Percentiles rank a stretch among this genome's conserved stretches.
These are phyloP conservation scores for Strigomonas culicis DNA, from an alignment of 208 protist species.

Conservation along the genomic window DNA sequence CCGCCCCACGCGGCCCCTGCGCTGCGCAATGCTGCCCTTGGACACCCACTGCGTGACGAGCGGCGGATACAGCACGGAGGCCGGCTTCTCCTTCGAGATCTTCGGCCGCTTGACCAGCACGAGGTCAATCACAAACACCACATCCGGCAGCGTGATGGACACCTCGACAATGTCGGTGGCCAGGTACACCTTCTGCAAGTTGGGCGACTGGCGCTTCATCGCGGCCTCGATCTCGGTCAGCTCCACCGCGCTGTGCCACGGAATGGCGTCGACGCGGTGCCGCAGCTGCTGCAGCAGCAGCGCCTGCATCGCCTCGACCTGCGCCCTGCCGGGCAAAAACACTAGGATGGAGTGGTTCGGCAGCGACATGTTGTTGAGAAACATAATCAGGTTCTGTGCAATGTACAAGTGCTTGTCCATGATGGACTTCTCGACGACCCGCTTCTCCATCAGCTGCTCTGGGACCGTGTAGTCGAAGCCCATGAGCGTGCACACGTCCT, in stretches of 20 bases:
- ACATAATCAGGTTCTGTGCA: constrained; percentile 55
- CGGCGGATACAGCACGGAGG: constrained; percentile 77
- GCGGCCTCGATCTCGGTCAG: constrained; percentile 87
- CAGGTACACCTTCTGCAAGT: constrained; percentile 91
- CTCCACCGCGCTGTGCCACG: constrained; percentile 83
- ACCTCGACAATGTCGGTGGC: constrained; percentile 97
- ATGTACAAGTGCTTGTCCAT: constrained; percentile 64
- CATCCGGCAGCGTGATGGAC: constrained; percentile 95
- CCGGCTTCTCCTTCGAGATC: constrained; percentile 47
- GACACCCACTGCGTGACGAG: constrained; percentile 78
- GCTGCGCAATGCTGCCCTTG: constrained; percentile 61
- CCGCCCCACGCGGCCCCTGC: constrained; percentile 77
- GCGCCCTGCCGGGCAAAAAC: constrained; percentile 90
- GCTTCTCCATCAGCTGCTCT: constrained; percentile 23
- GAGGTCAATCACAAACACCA: constrained; percentile 94
- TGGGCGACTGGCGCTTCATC: constrained; percentile 72
- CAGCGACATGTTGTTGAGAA: constrained; percentile 45
- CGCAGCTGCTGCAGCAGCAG: constrained; percentile 54
- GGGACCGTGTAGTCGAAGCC: constrained; percentile 47
- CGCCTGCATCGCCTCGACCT: constrained; percentile 52
- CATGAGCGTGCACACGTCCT: constrained; percentile 70
- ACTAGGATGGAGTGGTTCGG: constrained; percentile 87
- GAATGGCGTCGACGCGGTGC: constrained; percentile 61
- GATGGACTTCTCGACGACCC: constrained; percentile 43
- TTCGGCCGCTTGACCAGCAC: constrained; percentile 82